Conservation (phyloP, 805 yeast genomes). For the Clavispora asparagi region DNA sequence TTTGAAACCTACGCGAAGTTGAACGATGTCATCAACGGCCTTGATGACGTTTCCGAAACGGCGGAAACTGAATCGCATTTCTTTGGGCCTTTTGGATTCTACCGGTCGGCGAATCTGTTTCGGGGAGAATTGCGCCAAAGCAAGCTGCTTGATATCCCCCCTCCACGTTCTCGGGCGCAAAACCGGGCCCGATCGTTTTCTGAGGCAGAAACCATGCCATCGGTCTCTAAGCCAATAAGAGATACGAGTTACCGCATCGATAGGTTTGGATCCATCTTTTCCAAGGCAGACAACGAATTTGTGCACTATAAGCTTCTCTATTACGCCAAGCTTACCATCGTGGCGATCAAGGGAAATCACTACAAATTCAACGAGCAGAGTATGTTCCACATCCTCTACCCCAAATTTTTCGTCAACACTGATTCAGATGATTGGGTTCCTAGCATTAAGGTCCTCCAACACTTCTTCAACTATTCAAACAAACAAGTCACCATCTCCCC, state of each 20-base stretch:
- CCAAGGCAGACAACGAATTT: slow-evolving; percentile 25
- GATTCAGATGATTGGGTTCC: slow-evolving; percentile 40
- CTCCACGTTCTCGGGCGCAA: background rate
- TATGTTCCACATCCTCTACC: slow-evolving; percentile 39
- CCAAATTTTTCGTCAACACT: slow-evolving; percentile 38
- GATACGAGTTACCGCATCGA: slow-evolving; percentile 2
- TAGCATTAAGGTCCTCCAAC: slow-evolving; percentile 12
- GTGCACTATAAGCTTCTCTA: slow-evolving; percentile 32
- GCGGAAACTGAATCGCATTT: slow-evolving; percentile 4
- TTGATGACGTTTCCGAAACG: slow-evolving; percentile 17
- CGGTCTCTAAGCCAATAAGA: background rate
- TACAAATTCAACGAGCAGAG: slow-evolving; percentile 37
- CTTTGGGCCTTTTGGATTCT: slow-evolving; percentile 18
- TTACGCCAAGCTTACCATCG: slow-evolving; percentile 34
- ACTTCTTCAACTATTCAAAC: slow-evolving; percentile 12
- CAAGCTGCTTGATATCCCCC: background rate
- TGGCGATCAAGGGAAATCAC: slow-evolving; percentile 37
- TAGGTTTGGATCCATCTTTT: slow-evolving; percentile 13
- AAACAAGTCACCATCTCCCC: slow-evolving; percentile 13
- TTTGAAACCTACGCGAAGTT: slow-evolving; percentile 38
- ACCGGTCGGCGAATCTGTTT: background rate
- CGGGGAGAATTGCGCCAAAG: background rate
- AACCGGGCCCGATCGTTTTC: background rate
- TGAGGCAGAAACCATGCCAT: background rate
- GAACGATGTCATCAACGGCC: slow-evolving; percentile 29